Base-by-base conservation (phyloP, 1,284 basidiomycete genomes). In the Cryptococcus deneoformans region DNA sequence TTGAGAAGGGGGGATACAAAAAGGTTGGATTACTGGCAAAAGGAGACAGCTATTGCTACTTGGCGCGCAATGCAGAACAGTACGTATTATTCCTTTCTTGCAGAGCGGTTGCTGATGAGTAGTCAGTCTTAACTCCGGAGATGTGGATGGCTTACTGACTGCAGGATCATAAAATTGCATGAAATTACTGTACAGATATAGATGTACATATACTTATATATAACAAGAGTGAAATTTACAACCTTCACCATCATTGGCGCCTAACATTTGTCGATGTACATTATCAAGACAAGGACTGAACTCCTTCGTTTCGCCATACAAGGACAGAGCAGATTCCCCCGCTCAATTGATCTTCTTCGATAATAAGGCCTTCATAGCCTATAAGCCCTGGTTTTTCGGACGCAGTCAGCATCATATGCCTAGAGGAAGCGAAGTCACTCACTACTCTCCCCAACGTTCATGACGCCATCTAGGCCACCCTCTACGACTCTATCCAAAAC, bases 401-500 rank as follows among this genome's bases (percentile, higher is more conserved):
- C 29, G 48, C 36, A 58, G 53, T 44, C 29, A 44, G n/a, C n/a
- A n/a, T 29, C 29, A 5, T 9, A 37, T 34, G 7, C 5, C 11
- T 5, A 10, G n/a, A 35, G 9, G 35, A 40, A 20, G 14, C 34
- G 9, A 39, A n/a, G 37, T 61, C 46, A 71, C 52, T 70, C 52
- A 62, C 64, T 59, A 53, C 68, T 65, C 6, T 59, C 50, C 47
- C 58, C 60, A 37, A 73, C 50, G 14, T 61, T 53, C 8, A 64
- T 57, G 1, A 74, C 67, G 8, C 68, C 71, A 9, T 71, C 72
- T 42, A 84, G 80, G 52, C 92, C 88, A 29, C 69, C 70, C 52
- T 92, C 89, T 60, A 89, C 88, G 3, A 87, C 86, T 52, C 90
- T 83, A 73, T 93, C 88, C n/a, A 92, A 82, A 36, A 86, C 80